phyloP scores from a whole-genome alignment of 2,329 filamentous ascomycete species.

The Periconia digitata region DNA sequence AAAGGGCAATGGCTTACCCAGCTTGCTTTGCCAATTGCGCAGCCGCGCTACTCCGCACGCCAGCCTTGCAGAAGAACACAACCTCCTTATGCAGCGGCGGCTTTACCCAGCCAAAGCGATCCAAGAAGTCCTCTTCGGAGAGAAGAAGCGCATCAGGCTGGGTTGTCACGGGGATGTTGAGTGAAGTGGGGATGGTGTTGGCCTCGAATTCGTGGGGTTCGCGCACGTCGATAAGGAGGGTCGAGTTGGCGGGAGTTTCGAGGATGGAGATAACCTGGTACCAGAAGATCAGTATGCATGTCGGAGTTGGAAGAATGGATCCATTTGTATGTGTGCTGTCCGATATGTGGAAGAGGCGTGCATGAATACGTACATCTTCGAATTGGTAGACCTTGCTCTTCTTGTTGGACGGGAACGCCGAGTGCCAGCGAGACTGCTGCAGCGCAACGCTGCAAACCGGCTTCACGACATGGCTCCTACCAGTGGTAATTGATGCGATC shows the following conservation, averaged over 20 bases:
- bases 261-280: constrained; percentile 39
- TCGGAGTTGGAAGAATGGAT: too few species aligned
- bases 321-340: background rate
- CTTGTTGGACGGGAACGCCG: constrained; percentile 26
- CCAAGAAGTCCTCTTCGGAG: constrained; percentile 74
- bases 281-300: too few species aligned
- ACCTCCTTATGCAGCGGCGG: constrained; percentile 26
- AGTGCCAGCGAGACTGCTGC: constrained; percentile 38
- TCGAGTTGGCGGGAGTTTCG: constrained; percentile 25
- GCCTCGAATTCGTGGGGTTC: constrained; percentile 67
- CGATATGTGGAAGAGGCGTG: background rate
- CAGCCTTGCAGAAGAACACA: constrained; percentile 91
- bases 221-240: constrained; percentile 62
- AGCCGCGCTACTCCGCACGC: constrained; percentile 77
- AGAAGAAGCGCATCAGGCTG: constrained; percentile 80
- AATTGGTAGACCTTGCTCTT: constrained; percentile 44
- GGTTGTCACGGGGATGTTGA: constrained; percentile 80
- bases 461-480: background rate
- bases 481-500: background rate
- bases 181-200: constrained; percentile 73
- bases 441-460: background rate
- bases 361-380: constrained; percentile 31
- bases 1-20: constrained; percentile 65
- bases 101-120: constrained; percentile 70
- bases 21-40: constrained; percentile 74